Conservation (phyloP, 78 protist genomes). For the Anaeramoeba ignava region DNA sequence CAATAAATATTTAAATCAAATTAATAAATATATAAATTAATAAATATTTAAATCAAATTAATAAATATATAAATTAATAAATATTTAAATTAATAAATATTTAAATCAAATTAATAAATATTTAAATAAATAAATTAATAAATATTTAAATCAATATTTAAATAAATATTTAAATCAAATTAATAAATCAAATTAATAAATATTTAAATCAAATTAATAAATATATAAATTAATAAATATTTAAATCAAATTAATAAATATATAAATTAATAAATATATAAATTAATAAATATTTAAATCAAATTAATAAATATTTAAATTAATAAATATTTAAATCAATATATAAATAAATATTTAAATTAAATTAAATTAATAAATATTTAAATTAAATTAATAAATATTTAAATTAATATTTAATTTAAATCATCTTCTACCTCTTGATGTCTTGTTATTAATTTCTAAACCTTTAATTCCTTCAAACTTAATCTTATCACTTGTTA, state of each 20-base stretch:
- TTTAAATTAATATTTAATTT: neutral
- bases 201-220: neutral
- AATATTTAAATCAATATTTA: neutral
- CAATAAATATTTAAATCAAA: neutral
- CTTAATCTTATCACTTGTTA: conserved; percentile 1
- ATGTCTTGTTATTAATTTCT: neutral
- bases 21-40: neutral
- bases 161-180: neutral
- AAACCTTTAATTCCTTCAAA: neutral
- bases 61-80: too few relatives aligned
- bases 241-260: neutral
- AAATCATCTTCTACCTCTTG: neutral
- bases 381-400: neutral
- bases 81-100: neutral
- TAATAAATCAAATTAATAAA: neutral
- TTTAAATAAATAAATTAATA: neutral
- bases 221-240: neutral
- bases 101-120: neutral
- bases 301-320: neutral
- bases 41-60: neutral
- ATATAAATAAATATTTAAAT: too few relatives aligned
- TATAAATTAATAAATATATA: too few relatives aligned
- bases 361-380: too few relatives aligned
- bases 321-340: neutral
- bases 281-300: neutral